These are phyloP conservation scores for Poterioochromonas sp. DNA, from an alignment of 352 stramenopile species.

Conservation along the genomic window DNA sequence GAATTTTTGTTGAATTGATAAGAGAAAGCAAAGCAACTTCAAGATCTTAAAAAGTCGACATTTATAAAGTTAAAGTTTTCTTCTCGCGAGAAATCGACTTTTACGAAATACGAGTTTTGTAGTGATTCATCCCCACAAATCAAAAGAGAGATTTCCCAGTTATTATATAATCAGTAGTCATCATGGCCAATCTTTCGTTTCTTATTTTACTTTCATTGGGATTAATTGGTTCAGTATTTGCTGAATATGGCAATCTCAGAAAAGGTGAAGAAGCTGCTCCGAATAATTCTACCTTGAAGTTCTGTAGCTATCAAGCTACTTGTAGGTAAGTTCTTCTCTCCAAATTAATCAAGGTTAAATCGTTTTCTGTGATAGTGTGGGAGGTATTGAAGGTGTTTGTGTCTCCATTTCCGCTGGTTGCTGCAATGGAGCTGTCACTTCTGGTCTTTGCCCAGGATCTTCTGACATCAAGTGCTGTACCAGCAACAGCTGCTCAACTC, in stretches of 20 bases:
- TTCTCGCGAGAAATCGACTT: neutral
- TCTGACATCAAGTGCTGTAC: slow-evolving; percentile 21
- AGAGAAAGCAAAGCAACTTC: neutral
- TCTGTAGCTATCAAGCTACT: neutral
- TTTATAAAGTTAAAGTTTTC: neutral
- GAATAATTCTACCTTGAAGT: slow-evolving; percentile 2
- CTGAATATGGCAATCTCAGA: neutral
- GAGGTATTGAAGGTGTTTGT: neutral
- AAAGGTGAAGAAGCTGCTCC: neutral
- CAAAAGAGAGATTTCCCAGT: neutral
- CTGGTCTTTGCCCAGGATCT: neutral
- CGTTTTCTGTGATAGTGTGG: neutral
- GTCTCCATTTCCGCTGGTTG: slow-evolving; percentile 15
- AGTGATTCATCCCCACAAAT: neutral
- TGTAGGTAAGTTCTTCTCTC: neutral
- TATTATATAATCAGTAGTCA: neutral
- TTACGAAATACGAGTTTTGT: neutral
- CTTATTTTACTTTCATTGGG: neutral
- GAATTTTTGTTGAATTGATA: too few species aligned
- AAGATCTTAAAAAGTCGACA: neutral
- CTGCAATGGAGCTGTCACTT: neutral
- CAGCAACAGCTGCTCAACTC: neutral
- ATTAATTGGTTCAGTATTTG: neutral
- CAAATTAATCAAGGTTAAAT: neutral
- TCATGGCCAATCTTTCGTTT: neutral